A percentile compares a stretch with the other conserved stretches of the same genome.
These are phyloP conservation scores for Talaromyces sp. DNA, from an alignment of 2,329 filamentous ascomycete species.

Conservation along the genomic window DNA sequence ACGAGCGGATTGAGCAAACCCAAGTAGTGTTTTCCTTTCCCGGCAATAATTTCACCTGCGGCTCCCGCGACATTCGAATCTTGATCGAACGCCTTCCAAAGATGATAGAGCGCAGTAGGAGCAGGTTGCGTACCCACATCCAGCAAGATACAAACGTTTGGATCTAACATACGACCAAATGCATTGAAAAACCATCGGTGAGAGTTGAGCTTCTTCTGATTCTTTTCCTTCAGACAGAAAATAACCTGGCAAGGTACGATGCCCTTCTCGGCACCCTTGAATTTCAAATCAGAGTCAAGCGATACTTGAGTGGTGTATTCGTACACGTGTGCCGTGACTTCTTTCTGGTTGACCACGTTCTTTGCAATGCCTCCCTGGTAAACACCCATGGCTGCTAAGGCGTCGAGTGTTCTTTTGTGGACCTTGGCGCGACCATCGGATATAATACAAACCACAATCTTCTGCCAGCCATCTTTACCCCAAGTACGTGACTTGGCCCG, in stretches of 20 bases:
- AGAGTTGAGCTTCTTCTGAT: constrained; percentile 95
- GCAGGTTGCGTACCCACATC: constrained; percentile 94
- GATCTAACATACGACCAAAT: constrained; percentile 85
- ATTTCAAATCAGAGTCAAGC: constrained; percentile 90
- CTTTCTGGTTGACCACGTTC: constrained; percentile 93
- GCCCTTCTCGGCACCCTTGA: constrained; percentile 98
- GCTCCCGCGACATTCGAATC: constrained; percentile 97
- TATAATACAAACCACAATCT: constrained; percentile 96
- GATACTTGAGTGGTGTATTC: constrained; percentile 99
- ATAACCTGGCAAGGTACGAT: constrained; percentile 98
- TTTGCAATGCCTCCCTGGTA: constrained; percentile 99
- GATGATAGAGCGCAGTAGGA: constrained; percentile 85
- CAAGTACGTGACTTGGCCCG: constrained; percentile 89
- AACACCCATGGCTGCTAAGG: constrained; percentile 90
- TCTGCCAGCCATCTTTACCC: constrained; percentile 97
- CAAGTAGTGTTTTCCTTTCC: constrained; percentile 74
- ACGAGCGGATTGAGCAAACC: constrained; percentile 91
- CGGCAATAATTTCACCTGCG: constrained; percentile 95
- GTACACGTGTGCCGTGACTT: constrained; percentile 95
- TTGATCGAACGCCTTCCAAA: constrained; percentile 98
- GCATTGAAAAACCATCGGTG: constrained; percentile 99
- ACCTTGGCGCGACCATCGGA: constrained; percentile 92
- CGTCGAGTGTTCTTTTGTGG: constrained; percentile 88
- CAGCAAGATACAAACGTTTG: constrained; percentile 93
- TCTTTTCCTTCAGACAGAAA: constrained; percentile 97